phyloP scores from a whole-genome alignment of 2,329 filamentous ascomycete genomes.

The Tolypocladium amazonense region DNA sequence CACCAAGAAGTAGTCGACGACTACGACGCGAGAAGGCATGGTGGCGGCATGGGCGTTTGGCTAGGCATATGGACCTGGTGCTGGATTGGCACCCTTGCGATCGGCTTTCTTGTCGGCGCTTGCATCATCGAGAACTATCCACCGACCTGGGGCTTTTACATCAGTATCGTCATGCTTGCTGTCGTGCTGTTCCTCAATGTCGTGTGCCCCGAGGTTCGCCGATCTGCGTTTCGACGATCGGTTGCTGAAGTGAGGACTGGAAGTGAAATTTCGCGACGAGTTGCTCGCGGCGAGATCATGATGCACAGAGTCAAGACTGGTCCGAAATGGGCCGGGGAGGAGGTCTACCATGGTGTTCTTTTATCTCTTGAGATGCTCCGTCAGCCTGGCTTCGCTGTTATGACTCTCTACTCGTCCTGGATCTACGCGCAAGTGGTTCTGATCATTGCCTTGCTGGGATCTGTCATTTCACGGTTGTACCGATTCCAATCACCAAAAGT shows the following conservation, averaged over 20 bases:
- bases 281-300: slow-evolving; percentile 65
- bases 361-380: slow-evolving; percentile 60
- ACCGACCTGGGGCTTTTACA: slow-evolving; percentile 67
- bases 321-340: slow-evolving; percentile 67
- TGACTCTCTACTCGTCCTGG: slow-evolving; percentile 66
- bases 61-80: slow-evolving; percentile 70
- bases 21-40: slow-evolving; percentile 61
- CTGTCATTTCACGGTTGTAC: slow-evolving; percentile 61
- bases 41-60: slow-evolving; percentile 73
- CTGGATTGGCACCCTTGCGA: slow-evolving; percentile 58
- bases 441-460: slow-evolving; percentile 61
- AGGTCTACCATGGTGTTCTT: slow-evolving; percentile 59
- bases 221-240: slow-evolving; percentile 57
- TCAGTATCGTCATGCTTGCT: slow-evolving; percentile 58
- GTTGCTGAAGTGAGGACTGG: slow-evolving; percentile 52
- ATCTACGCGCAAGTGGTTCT: slow-evolving; percentile 69
- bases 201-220: slow-evolving; percentile 59
- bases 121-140: slow-evolving; percentile 52
- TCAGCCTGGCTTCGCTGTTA: slow-evolving; percentile 62
- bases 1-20: slow-evolving; percentile 61
- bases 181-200: slow-evolving; percentile 59
- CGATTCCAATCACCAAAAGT: slow-evolving; percentile 52
- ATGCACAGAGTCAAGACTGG: slow-evolving; percentile 64
- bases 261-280: slow-evolving; percentile 40
- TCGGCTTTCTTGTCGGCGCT: slow-evolving; percentile 65